Evolutionary conservation across 2,329 filamentous ascomycete species (phyloP), one percentile per base, ranked within the genome.

Genomic region (Monosporascus sp.): DNA sequence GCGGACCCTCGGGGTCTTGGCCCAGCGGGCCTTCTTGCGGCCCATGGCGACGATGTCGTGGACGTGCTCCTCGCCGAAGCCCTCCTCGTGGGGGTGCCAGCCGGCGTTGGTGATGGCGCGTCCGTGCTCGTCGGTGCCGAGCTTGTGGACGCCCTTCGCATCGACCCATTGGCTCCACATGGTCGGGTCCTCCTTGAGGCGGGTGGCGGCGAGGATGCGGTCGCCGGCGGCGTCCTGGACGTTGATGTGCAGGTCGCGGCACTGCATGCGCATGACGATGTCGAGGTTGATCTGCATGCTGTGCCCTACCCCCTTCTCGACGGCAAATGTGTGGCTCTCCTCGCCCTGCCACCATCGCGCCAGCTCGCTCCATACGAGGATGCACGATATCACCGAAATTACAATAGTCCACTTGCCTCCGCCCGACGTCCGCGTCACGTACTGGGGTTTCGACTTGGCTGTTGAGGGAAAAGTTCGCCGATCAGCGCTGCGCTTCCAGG

Each of bases 371-470:
- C 87, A 84, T 61, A 89, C 78, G 55, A 99, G 88, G 58, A 91
- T 68, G 57, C 85, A 68, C 58, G 90, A 94, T 58, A 95, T 77
- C 49, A 89, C 58, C 55, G 88, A 75, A 74, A 99, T 89, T 50
- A 86, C 81, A 48, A 97, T 81, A 22, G 94, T 97, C 89, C 92
- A 97, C 74, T 95, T 91, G 58, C 93, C 93, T 65, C 94, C 95
- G 65, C 88, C 88, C 38, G 88, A 82, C 35, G 91, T 95, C 60
- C 86, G 84, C 47, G 88, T 87, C 52, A 94, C 86, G 73, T 97
- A 99, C 67, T 93, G 91, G 17, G 92, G 84, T 76, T 97, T 97
- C 51, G 93, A 90, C 79, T 99, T 97, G 61, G 94, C 92, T 96
- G 67, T 51, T 55, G 24, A 45, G 45, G 51, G 35, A 41, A 48